Evolutionary conservation across 768 basidiomycete species (phyloP), one percentile per base, ranked within the genome.

Genomic region (Melanogaster broomeanus): DNA sequence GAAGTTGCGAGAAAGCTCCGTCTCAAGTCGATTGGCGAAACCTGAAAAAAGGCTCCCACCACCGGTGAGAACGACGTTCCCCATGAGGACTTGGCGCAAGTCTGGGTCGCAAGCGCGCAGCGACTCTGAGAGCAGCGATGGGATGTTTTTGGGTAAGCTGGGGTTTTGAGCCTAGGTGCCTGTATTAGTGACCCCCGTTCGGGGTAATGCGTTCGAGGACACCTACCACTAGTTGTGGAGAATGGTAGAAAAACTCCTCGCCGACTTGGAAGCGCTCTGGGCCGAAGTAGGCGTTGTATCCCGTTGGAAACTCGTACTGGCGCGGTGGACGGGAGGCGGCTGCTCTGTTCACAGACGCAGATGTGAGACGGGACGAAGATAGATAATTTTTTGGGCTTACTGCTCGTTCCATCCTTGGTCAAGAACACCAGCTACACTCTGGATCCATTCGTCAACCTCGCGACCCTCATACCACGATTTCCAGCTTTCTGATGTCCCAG

Each of bases 261-360:
- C 94, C 90, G 13, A 93, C 84, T 51, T 79, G 74, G 68, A 84
- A 90, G 30, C 96, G 82, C 63, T 98, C 91, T 9, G 79, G 62
- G 0, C 87, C 89, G 70, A 94, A 97, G 62, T 84, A 85, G 10
- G 83, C 77, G 63, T 86, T 92, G 73, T 84, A 98, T 1, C 97
- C 97, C 30, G 91, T 93, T 0, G 97, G 92, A 74, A 99, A 98
- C 72, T 99, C 97, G 72, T 96, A 98, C 57, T 82, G 87, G 56
- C 80, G 80, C 35, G 75, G 67, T 6, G 80, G 79, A 35, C 83
- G 80, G 48, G 77, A 69, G 12, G 77, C 73, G 39, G 84, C 87
- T 43, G 72, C 74, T 57, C 90, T 91, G 62, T n/a, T 31, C 41
- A 10, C 13, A 25, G 33, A 19, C 19, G 35, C 11, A 7, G 24